Conservation (phyloP, 1,284 basidiomycete species). For the Thelephora terrestris region DNA sequence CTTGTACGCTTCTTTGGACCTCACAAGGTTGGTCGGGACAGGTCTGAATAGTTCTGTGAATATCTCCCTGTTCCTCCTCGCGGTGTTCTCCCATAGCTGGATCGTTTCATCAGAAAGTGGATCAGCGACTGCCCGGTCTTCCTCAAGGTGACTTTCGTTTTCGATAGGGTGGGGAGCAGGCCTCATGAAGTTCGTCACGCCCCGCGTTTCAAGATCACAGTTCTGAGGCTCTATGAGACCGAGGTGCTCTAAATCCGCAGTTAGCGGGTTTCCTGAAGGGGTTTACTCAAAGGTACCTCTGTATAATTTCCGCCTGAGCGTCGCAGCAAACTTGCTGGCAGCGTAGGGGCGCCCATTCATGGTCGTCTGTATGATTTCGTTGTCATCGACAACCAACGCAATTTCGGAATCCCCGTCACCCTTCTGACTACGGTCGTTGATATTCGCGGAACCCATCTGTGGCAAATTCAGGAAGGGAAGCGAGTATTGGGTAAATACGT, state of each 20-base stretch:
- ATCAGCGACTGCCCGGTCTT: slow-evolving; percentile 72
- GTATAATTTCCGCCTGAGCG: slow-evolving; percentile 69
- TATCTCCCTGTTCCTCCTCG: slow-evolving; percentile 67
- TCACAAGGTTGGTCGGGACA: slow-evolving; percentile 74
- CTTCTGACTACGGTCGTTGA: slow-evolving; percentile 81
- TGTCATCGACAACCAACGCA: slow-evolving; percentile 82
- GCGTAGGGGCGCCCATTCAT: slow-evolving; percentile 74
- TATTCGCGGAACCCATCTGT: slow-evolving; percentile 81
- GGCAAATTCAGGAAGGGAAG: slow-evolving; percentile 1
- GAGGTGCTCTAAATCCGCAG: slow-evolving; percentile 56
- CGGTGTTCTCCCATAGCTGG: slow-evolving; percentile 63
- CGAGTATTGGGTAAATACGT: slow-evolving; percentile 19
- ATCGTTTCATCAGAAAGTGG: slow-evolving; percentile 58
- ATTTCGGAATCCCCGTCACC: slow-evolving; percentile 94
- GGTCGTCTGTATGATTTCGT: slow-evolving; percentile 60
- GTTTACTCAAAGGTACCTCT: slow-evolving; percentile 33
- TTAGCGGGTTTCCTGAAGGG: not conserved
- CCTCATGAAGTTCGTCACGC: slow-evolving; percentile 61
- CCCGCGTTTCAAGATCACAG: slow-evolving; percentile 27
- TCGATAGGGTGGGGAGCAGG: slow-evolving; percentile 63
- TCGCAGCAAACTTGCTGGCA: slow-evolving; percentile 67
- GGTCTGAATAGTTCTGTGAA: slow-evolving; percentile 78
- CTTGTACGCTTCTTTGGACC: slow-evolving; percentile 70
- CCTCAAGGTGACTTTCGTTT: slow-evolving; percentile 48
- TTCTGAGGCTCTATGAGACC: slow-evolving; percentile 67